Evolutionary conservation across 371 early-diverging fungal species (phyloP).

Genomic region (Phascolomyces articulosus): DNA sequence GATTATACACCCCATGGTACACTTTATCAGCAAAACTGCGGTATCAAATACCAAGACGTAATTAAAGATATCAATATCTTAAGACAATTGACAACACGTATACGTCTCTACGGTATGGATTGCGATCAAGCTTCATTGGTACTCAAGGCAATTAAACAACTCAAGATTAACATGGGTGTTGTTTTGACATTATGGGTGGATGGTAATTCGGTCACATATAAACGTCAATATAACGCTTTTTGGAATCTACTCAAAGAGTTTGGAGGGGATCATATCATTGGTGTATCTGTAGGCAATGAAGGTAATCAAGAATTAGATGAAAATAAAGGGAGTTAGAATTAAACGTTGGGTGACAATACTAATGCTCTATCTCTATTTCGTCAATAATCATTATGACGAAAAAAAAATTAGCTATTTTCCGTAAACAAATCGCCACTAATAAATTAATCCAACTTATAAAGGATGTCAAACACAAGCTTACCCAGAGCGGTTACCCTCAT

Average conservation of each 20-base stretch:
- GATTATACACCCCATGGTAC: constrained; percentile 51
- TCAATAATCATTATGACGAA: too few relatives aligned
- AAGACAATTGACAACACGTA: constrained; percentile 43
- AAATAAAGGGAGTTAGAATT: background rate
- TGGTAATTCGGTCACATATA: constrained; percentile 30
- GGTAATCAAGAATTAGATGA: constrained; percentile 13
- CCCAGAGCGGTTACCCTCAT: constrained; percentile 31
- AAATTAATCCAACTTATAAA: constrained; percentile 34
- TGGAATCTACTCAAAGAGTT: constrained; percentile 30
- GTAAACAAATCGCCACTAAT: constrained; percentile 42
- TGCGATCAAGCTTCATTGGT: constrained; percentile 41
- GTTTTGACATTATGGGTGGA: constrained; percentile 50
- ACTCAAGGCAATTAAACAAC: constrained; percentile 31
- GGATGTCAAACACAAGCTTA: constrained; percentile 42
- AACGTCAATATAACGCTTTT: constrained; percentile 39
- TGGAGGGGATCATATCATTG: constrained; percentile 39
- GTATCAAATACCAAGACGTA: constrained; percentile 33
- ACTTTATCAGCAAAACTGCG: constrained; percentile 37
- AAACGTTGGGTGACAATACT: background rate
- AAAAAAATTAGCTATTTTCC: constrained; percentile 44
- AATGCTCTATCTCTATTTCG: too few relatives aligned
- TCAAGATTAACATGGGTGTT: constrained; percentile 44
- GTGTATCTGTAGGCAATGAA: constrained; percentile 55
- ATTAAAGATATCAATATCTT: constrained; percentile 43
- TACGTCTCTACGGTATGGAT: constrained; percentile 56